Conservation (phyloP, 2,329 filamentous ascomycete genomes). For the Pseudogymnoascus sp. region DNA sequence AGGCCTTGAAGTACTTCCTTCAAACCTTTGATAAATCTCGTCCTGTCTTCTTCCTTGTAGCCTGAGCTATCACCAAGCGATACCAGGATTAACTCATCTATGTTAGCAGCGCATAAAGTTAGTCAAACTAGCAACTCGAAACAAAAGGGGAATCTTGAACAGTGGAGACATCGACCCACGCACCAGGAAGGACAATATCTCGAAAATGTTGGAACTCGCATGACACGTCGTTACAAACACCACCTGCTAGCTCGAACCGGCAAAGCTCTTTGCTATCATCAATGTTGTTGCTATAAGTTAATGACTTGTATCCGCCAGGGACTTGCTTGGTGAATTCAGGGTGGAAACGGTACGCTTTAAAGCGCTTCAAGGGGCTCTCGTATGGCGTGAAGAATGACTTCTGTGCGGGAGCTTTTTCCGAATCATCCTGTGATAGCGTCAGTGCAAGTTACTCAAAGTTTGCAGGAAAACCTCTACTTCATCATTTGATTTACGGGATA, state of each 20-base stretch:
- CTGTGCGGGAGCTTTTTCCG: background rate
- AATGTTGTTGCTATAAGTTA: conserved; percentile 91
- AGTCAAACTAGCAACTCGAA: conserved; percentile 8
- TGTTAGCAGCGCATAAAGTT: conserved; percentile 13
- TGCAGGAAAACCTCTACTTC: conserved; percentile 9
- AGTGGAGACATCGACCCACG: conserved; percentile 37
- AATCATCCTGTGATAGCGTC: background rate
- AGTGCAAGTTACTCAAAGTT: background rate
- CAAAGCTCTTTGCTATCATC: conserved; percentile 67
- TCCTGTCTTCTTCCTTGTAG: conserved; percentile 51
- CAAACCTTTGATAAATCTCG: conserved; percentile 54
- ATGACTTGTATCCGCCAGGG: conserved; percentile 69
- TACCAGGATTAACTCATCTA: conserved; percentile 66
- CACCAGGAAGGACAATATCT: conserved; percentile 64
- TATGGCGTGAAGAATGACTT: conserved; percentile 50
- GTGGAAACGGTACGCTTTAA: conserved; percentile 86
- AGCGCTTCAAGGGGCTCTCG: conserved; percentile 70
- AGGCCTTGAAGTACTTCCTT: conserved; percentile 51
- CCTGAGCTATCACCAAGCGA: conserved; percentile 60
- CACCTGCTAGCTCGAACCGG: conserved; percentile 61
- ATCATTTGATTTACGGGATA: background rate
- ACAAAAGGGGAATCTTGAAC: conserved; percentile 25
- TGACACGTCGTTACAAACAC: conserved; percentile 60
- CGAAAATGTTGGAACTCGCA: conserved; percentile 78
- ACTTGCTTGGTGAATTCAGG: conserved; percentile 63